Percentiles rank a stretch among this genome's conserved stretches.
Evolutionary conservation across 2,329 filamentous ascomycete genomes (phyloP).

Genomic region (Pestalotiopsis sp.): DNA sequence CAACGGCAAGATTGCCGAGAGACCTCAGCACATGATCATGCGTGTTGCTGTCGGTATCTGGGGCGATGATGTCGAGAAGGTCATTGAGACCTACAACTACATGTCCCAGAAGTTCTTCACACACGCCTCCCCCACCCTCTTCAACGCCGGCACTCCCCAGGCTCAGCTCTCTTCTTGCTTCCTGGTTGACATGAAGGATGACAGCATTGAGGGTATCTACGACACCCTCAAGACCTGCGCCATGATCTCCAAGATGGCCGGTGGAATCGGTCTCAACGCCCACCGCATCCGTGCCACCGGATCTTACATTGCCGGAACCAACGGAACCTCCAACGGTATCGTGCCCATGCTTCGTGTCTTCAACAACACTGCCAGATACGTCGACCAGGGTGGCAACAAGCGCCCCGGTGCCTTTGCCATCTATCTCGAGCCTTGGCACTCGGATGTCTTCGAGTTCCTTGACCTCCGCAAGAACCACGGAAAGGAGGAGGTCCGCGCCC

Average conservation of each 20-base stretch:
- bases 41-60: constrained; percentile 97
- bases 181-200: constrained; percentile 98
- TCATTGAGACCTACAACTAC: constrained; percentile 96
- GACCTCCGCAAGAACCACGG: constrained; percentile 99
- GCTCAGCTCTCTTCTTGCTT: constrained; percentile 97
- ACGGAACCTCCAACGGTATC: constrained; percentile 96
- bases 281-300: constrained; percentile 97
- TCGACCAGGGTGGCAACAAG: constrained; percentile 99
- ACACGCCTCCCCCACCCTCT: constrained; percentile 95
- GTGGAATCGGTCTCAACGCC: constrained; percentile 94
- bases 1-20: constrained; percentile 93
- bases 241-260: constrained; percentile 99
- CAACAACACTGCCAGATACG: constrained; percentile 99
- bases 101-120: constrained; percentile 99
- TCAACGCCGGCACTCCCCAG: constrained; percentile 95
- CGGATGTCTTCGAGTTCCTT: constrained; percentile 95
- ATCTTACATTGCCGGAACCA: constrained; percentile 97
- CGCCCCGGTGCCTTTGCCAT: constrained; percentile 97
- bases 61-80: constrained; percentile 91
- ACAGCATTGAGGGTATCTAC: constrained; percentile 99
- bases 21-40: constrained; percentile 99
- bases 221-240: constrained; percentile 99
- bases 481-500: constrained; percentile 96
- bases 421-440: constrained; percentile 98
- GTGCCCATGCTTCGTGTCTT: constrained; percentile 98